Conservation (phyloP, 495 filamentous ascomycete species). For the Talaromyces nanjingensis region DNA sequence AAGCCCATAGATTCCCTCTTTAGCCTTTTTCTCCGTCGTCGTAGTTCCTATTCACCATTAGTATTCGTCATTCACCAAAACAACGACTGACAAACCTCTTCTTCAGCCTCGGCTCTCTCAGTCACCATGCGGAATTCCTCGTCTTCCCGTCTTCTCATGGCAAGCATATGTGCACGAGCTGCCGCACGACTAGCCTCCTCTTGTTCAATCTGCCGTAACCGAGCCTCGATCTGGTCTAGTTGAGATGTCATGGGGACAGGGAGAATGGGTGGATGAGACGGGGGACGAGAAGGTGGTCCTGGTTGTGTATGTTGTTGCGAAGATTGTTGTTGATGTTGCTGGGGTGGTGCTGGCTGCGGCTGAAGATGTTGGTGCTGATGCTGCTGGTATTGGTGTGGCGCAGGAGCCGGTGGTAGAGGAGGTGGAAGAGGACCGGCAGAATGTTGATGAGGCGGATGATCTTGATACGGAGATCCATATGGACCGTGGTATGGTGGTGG, state of each 20-base stretch:
- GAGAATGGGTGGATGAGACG: conserved; percentile 14
- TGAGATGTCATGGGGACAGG: conserved; percentile 10
- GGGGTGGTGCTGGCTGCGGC: conserved; percentile 12
- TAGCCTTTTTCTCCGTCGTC: conserved; percentile 37
- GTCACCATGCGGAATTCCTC: conserved; percentile 43
- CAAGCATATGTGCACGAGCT: conserved; percentile 34
- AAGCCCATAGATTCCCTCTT: conserved; percentile 43
- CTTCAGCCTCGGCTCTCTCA: conserved; percentile 38
- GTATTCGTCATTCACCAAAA: not conserved
- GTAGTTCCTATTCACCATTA: conserved; percentile 28
- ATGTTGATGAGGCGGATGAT: conserved; percentile 1
- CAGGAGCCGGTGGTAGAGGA: not conserved
- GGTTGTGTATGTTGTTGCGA: not conserved
- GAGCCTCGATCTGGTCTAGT: conserved; percentile 39
- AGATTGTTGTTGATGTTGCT: conserved; percentile 29
- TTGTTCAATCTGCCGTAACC: conserved; percentile 40
- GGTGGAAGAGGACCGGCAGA: conserved; percentile 3
- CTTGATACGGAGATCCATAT: conserved; percentile 15
- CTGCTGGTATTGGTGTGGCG: not conserved
- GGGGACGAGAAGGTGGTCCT: conserved; percentile 16
- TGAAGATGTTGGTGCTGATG: not conserved
- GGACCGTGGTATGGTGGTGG: conserved; percentile 32
- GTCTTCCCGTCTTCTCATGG: conserved; percentile 41
- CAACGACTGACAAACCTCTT: conserved; percentile 26
- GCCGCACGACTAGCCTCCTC: conserved; percentile 41